phyloP scores from a whole-genome alignment of 805 yeast genomes.

The Candida loeiensis region DNA sequence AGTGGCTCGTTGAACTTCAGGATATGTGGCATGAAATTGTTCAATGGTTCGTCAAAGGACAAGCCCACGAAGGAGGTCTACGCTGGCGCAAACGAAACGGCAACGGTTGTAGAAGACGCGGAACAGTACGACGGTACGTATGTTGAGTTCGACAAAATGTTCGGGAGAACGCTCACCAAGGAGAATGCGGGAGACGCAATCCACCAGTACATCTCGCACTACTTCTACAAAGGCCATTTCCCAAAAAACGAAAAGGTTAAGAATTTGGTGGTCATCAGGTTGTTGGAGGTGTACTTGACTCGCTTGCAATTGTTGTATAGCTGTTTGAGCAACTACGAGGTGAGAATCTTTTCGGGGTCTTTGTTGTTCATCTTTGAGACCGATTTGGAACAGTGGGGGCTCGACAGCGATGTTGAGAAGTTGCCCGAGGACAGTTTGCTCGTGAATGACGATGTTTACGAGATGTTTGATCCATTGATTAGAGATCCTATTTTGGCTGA shows the following conservation, averaged over 20 bases:
- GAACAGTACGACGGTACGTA: constrained; percentile 28
- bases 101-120: constrained; percentile 1
- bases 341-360: constrained; percentile 68
- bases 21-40: constrained; percentile 83
- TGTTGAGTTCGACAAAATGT: constrained; percentile 57
- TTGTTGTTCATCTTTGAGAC: constrained; percentile 72
- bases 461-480: constrained; percentile 26
- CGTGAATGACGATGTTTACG: constrained; percentile 13
- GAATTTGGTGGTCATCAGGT: constrained; percentile 18
- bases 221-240: constrained; percentile 2
- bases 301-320: constrained; percentile 65
- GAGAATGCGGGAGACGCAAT: constrained; percentile 46
- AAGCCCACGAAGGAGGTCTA: constrained; percentile 11
- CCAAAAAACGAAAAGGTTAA: constrained; percentile 20
- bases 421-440: constrained; percentile 12
- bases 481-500: constrained; percentile 9
- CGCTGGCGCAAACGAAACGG: constrained; percentile 4
- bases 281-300: constrained; percentile 47
- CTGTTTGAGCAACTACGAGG: constrained; percentile 58
- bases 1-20: constrained; percentile 74
- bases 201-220: constrained; percentile 38
- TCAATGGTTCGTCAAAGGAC: constrained; percentile 11
- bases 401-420: constrained; percentile 3
- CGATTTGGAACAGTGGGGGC: constrained; percentile 53
- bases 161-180: constrained; percentile 58